Evolutionary conservation across 2,329 filamentous ascomycete genomes (phyloP), one percentile per base, ranked within the genome.

Genomic region (Orbilia javanica): DNA sequence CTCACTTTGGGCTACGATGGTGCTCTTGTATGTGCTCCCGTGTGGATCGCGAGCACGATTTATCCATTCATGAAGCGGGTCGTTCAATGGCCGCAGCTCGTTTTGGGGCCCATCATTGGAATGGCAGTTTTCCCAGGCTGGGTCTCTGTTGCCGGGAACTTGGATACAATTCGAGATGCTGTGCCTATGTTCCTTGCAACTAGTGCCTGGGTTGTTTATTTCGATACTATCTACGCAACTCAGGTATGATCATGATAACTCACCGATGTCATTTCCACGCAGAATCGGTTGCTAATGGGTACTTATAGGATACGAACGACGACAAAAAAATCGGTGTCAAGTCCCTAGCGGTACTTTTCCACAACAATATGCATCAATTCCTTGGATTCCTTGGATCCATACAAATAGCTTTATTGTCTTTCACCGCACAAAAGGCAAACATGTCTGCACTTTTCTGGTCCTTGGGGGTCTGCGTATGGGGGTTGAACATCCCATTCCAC

Each of bases 301-400:
- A 10, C 7, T 15, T n/a, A 52, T 50, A 73, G 69, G 69, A 73
- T 31, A 55, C 69, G 15, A 55, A 67, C 10, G 69, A 73, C 1
- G 69, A 73, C 15, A 73, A 73, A 63, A 73, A 75, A 31, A 70
- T 70, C 4, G 71, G 71, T 5, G 71, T 75, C 7, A 69, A 69
- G 15, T 75, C 71, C 27, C 27, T 75, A 3, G 63, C 71, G 34
- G 44, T 75, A 31, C 53, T 57, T 18, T 42, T 75, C 20, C 62
- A 66, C 20, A 44, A 67, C 34, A 25, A 68, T n/a, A 63, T 75
- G 39, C 50, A 75, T 20, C 63, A 62, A 18, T 75, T 75, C 44
- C 71, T 75, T 2, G 50, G 31, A 13, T 46, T 75, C 55, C 52
- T 75, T 3, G 71, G 71, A 27, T 55, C 44, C 15, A 50, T 69